phyloP scores from a whole-genome alignment of 352 stramenopile genomes.

The Pythium scleroteichum region DNA sequence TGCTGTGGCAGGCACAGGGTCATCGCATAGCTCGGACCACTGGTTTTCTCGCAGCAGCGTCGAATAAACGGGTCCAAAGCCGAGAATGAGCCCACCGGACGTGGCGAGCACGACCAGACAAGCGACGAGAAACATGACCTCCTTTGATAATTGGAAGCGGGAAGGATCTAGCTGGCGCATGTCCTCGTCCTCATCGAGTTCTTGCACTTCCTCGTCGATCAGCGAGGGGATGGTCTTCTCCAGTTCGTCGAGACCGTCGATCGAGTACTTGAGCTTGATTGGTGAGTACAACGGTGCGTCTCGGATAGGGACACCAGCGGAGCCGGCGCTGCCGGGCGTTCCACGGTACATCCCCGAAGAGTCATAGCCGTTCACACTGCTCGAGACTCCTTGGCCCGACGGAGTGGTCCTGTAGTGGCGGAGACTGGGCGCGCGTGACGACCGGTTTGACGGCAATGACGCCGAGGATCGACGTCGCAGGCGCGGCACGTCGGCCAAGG shows the following conservation, averaged over 20 bases:
- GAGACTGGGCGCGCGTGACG: constrained; percentile 20
- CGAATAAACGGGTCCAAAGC: constrained; percentile 79
- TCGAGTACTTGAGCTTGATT: constrained; percentile 1
- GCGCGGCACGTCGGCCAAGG: not conserved
- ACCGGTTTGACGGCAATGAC: constrained; percentile 25
- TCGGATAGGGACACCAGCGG: constrained; percentile 10
- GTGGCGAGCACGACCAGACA: constrained; percentile 57
- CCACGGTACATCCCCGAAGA: constrained; percentile 8
- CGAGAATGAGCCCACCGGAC: constrained; percentile 73
- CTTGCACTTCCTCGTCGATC: constrained; percentile 14
- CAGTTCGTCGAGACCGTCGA: constrained; percentile 7
- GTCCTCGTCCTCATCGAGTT: constrained; percentile 11
- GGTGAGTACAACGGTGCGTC: constrained; percentile 12
- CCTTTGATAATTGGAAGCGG: constrained; percentile 47
- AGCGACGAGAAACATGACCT: constrained; percentile 64
- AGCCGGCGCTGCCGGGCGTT: constrained; percentile 10
- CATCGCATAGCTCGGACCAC: constrained; percentile 63
- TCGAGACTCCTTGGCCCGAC: not conserved
- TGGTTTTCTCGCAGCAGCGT: constrained; percentile 61
- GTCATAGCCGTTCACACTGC: constrained; percentile 13
- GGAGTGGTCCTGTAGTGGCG: constrained; percentile 11
- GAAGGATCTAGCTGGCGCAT: constrained; percentile 8
- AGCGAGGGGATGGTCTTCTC: constrained; percentile 10
- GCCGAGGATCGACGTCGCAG: constrained; percentile 28
- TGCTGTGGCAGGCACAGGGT: not conserved